A percentile compares a stretch with the other conserved stretches of the same genome.
Evolutionary conservation across 139 green algal species (phyloP).

Genomic region (Auxenochlorella pyrenoidosa): DNA sequence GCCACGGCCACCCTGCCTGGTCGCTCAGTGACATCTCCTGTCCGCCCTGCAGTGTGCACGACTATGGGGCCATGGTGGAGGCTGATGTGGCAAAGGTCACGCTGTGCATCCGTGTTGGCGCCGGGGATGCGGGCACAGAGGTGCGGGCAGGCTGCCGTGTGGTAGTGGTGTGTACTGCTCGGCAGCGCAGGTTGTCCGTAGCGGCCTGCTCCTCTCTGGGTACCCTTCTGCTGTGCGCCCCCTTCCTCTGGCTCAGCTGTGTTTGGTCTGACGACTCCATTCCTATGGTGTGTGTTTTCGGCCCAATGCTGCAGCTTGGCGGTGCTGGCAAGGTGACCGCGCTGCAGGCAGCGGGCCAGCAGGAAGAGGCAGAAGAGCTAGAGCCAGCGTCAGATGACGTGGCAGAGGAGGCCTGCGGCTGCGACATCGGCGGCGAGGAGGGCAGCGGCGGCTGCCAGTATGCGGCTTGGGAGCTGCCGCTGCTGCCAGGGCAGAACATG

Average conservation of each 20-base stretch:
- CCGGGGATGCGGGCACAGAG: background rate
- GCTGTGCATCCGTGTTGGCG: background rate
- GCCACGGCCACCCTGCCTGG: background rate
- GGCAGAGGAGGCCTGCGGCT: conserved; percentile 2
- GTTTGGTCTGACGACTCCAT: too few relatives aligned
- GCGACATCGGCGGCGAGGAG: background rate
- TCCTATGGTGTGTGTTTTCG: too few relatives aligned
- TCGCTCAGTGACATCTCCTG: background rate
- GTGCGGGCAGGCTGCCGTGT: background rate
- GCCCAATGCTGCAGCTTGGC: background rate
- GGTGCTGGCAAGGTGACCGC: background rate
- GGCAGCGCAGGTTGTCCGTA: too few relatives aligned
- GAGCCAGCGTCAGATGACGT: background rate
- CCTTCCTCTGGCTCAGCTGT: too few relatives aligned
- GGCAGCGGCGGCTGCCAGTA: conserved; percentile 13
- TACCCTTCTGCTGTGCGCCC: too few relatives aligned
- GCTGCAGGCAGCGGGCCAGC: background rate
- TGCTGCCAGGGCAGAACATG: conserved; percentile 51
- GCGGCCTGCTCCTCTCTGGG: too few relatives aligned
- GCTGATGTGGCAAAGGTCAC: background rate
- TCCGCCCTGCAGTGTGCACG: background rate
- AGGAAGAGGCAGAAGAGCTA: background rate
- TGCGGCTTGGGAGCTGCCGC: conserved; percentile 36
- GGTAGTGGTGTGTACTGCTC: too few relatives aligned
- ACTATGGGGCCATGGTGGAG: conserved; percentile 7